A percentile compares a stretch with the other conserved stretches of the same genome.
These are phyloP conservation scores for Diaporthe vaccinii DNA, from an alignment of 2,329 filamentous ascomycete species.

Conservation along the genomic window DNA sequence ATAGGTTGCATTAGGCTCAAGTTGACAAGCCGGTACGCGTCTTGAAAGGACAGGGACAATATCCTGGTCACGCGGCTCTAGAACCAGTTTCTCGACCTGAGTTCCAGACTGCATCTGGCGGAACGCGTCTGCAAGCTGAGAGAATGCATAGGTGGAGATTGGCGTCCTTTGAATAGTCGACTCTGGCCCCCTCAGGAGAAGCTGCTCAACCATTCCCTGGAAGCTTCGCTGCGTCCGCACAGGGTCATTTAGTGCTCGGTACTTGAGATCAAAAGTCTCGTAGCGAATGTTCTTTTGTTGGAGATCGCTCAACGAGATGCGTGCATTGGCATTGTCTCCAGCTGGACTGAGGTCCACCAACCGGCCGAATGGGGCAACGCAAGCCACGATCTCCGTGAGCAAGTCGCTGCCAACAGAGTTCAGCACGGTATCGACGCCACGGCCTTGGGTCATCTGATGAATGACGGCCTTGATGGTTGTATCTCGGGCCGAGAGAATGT, in stretches of 20 bases:
- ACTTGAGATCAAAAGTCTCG: conserved; percentile 34
- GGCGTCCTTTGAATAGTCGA: conserved; percentile 5
- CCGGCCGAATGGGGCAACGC: conserved; percentile 47
- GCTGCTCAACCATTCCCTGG: conserved; percentile 29
- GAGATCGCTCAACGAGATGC: conserved; percentile 16
- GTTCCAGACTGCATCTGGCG: conserved; percentile 42
- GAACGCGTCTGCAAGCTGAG: conserved; percentile 43
- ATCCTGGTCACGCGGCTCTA: conserved; percentile 42
- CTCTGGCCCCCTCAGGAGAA: conserved; percentile 7
- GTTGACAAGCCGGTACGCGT: conserved; percentile 30
- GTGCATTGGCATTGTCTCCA: not conserved
- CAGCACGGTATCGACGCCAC: conserved; percentile 44
- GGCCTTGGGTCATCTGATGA: conserved; percentile 37
- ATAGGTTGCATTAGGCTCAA: conserved; percentile 42
- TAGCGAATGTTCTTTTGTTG: conserved; percentile 25
- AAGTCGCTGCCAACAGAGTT: conserved; percentile 44
- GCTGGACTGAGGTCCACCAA: conserved; percentile 25
- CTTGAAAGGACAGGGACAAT: conserved; percentile 42
- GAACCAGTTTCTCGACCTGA: conserved; percentile 42
- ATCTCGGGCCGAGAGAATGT: conserved; percentile 45
- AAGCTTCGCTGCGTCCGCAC: conserved; percentile 29
- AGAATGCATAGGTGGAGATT: conserved; percentile 26
- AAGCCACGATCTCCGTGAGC: conserved; percentile 47
- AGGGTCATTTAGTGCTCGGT: conserved; percentile 21
- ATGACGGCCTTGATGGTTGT: conserved; percentile 42